Evolutionary conservation across 495 filamentous ascomycete species (phyloP), one percentile per base, ranked within the genome.

Genomic region (Amphirosellinia nigrospora): DNA sequence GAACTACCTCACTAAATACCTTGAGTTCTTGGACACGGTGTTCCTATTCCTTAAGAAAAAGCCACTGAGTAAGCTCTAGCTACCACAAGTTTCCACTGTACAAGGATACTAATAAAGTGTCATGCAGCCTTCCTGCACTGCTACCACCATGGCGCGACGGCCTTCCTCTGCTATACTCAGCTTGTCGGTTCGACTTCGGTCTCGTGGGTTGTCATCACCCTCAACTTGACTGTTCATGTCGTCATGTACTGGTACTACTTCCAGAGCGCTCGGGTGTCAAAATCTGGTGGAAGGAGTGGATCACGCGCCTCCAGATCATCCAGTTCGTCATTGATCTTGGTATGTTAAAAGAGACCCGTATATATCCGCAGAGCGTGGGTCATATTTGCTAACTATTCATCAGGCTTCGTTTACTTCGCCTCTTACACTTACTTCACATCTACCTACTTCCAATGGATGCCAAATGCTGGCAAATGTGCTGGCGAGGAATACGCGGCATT

Each of bases 401-500:
- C 70, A 93, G 91, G 89, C 73, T 97, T 96, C 82, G 92, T 97
- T 80, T 98, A 97, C 86, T 97, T 93, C 72, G 96, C 96, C 65
- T 96, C 94, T 39, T 98, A 93, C 83, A 97, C 92, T 67, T 97
- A 97, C 85, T 96, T 96, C 88, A 89, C 92, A 75, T 93, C 89
- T 66, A 92, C 91, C 76, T 98, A 99, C 89, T 98, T 92, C 87
- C 87, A 86, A 15, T 90, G 87, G 84, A 84, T 96, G 71, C 95
- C 95, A 23, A 96, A 91, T 77, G 80, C 84, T 39, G 96, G 96
- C 74, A 84, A 88, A 70, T 99, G 96, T 77, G 94, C 96, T 19
- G 96, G 96, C 73, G 96, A 98, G 86, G 96, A 99, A 83, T 98
- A 97, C 77, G 96, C 96, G 63, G 96, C 96, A 32, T 93, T 98